Evolutionary conservation across 2,329 filamentous ascomycete species (phyloP).

Genomic region (Laburnicola sp.): DNA sequence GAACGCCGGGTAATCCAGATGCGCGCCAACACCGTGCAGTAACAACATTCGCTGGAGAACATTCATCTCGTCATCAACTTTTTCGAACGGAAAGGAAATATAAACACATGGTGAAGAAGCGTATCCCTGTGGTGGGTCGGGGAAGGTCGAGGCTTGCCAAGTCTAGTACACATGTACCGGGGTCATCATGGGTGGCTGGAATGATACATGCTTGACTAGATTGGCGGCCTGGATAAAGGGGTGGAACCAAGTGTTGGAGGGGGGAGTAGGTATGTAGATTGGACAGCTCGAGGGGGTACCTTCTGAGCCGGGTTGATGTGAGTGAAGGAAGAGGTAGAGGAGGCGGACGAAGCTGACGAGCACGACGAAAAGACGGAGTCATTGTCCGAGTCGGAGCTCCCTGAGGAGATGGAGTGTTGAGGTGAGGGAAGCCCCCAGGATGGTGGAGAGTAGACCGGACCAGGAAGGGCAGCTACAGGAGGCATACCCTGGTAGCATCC

Average conservation of each 20-base stretch:
- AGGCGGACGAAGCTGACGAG: conserved; percentile 43
- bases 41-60: conserved; percentile 29
- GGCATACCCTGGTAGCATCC: conserved; percentile 36
- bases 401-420: conserved; percentile 41
- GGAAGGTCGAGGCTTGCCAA: conserved; percentile 11
- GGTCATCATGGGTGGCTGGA: conserved; percentile 44
- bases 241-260: conserved; percentile 45
- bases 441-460: conserved; percentile 34
- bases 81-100: conserved; percentile 37
- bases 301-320: conserved; percentile 35
- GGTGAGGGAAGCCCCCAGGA: conserved; percentile 27
- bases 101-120: conserved; percentile 41
- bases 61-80: conserved; percentile 45
- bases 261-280: conserved; percentile 41
- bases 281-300: conserved; percentile 31
- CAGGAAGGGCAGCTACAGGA: conserved; percentile 37
- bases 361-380: conserved; percentile 47
- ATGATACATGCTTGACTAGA: conserved; percentile 47
- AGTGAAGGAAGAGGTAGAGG: conserved; percentile 42
- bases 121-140: conserved; percentile 25
- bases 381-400: conserved; percentile 45
- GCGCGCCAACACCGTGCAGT: conserved; percentile 35
- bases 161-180: conserved; percentile 45
- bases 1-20: conserved; percentile 26
- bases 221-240: conserved; percentile 47